phyloP scores from a whole-genome alignment of 2,329 filamentous ascomycete species.

The Zymoseptoria tritici region DNA sequence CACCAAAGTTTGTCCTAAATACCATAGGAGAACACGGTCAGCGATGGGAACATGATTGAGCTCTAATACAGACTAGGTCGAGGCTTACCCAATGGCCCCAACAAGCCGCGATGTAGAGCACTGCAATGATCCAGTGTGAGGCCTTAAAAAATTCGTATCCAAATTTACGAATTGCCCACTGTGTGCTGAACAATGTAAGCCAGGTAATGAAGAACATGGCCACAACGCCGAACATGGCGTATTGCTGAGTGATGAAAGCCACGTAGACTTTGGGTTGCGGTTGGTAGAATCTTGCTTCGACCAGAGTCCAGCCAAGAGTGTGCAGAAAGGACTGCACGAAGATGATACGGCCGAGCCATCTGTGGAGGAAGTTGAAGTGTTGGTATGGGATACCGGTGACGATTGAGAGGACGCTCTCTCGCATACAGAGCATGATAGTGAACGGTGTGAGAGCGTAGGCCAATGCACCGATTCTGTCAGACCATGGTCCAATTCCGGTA shows the following conservation, averaged over 20 bases:
- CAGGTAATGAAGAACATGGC: conserved; percentile 58
- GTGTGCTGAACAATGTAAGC: conserved; percentile 53
- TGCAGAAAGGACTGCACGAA: conserved; percentile 60
- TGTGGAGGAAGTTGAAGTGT: conserved; percentile 69
- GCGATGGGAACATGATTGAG: no score
- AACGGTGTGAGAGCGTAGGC: conserved; percentile 69
- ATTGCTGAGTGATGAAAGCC: conserved; percentile 54
- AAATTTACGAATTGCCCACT: conserved; percentile 54
- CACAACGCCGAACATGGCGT: conserved; percentile 67
- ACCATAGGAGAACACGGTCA: no score
- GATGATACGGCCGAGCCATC: conserved; percentile 69
- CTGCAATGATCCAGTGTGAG: conserved; percentile 63
- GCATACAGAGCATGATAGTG: conserved; percentile 57
- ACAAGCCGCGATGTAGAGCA: conserved; percentile 67
- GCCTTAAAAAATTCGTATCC: conserved; percentile 69
- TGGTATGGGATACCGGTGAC: conserved; percentile 66
- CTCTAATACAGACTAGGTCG: no score
- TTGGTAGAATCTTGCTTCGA: conserved; percentile 61
- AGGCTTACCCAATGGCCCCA: no score
- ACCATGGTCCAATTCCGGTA: conserved; percentile 58
- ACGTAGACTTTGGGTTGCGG: conserved; percentile 57
- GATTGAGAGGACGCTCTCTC: conserved; percentile 62
- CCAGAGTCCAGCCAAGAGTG: conserved; percentile 62
- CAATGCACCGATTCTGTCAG: conserved; percentile 61
- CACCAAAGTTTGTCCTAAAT: conserved; percentile 55